A percentile compares a stretch with the other conserved stretches of the same genome.
Conservation (phyloP, 345 rosid genomes). For the Dovyalis caffra region DNA sequence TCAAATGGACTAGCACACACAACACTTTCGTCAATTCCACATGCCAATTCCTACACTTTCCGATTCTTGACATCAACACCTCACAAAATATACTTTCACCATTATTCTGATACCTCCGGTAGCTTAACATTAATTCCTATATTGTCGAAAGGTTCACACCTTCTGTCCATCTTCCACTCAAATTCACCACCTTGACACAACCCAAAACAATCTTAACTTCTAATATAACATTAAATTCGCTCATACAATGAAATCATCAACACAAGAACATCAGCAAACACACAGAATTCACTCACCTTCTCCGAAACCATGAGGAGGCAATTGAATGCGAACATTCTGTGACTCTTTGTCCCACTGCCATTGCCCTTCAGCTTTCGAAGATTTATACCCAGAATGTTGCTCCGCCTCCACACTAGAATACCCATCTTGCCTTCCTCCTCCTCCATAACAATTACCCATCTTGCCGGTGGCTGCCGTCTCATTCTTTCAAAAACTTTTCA, state of each 20-base stretch:
- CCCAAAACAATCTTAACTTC: not conserved
- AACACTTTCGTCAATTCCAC: not conserved
- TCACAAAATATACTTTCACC: no score
- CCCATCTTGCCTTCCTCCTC: not conserved
- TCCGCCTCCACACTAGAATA: not conserved
- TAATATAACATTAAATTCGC: not conserved
- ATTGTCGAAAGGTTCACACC: not conserved
- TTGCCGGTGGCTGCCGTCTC: slow-evolving; percentile 5
- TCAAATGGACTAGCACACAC: not conserved
- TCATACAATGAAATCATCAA: not conserved
- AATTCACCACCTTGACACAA: not conserved
- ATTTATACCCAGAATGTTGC: not conserved
- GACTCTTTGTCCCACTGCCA: slow-evolving; percentile 13
- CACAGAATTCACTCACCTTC: not conserved
- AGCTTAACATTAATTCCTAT: not conserved
- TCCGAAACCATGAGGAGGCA: not conserved
- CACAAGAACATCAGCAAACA: no score
- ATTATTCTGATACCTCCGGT: not conserved
- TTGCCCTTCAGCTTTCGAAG: not conserved
- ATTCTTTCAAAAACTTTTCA: not conserved
- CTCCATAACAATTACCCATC: not conserved
- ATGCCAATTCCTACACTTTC: not conserved
- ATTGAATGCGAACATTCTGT: not conserved
- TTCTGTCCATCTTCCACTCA: not conserved
- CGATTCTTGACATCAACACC: not conserved